phyloP scores from a whole-genome alignment of 768 basidiomycete species.

The Psilocybe azurescens region DNA sequence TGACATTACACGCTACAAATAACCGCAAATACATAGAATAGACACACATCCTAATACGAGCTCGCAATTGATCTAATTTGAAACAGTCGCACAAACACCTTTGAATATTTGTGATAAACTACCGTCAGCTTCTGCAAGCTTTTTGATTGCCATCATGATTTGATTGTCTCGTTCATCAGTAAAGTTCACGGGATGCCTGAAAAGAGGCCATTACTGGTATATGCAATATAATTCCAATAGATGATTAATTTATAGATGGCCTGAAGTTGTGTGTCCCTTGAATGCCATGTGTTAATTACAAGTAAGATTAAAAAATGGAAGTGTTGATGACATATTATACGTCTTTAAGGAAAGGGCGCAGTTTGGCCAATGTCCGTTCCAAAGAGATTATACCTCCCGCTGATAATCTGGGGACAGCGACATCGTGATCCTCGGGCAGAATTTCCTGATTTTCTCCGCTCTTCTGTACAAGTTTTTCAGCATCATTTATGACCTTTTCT shows the following conservation, averaged over 20 bases:
- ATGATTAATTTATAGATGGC: no score
- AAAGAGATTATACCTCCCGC: slow-evolving; percentile 81
- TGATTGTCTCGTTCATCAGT: no score
- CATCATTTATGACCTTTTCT: slow-evolving; percentile 68
- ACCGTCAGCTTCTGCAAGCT: no score
- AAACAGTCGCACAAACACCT: no score
- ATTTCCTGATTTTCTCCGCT: slow-evolving; percentile 49
- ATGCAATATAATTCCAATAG: no score
- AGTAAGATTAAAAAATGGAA: neutral
- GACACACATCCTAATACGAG: neutral
- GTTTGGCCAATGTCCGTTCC: slow-evolving; percentile 72
- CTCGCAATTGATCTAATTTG: no score
- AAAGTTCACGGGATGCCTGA: no score
- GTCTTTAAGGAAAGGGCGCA: slow-evolving; percentile 48
- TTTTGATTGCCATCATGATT: no score
- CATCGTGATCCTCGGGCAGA: slow-evolving; percentile 37
- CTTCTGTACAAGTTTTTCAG: slow-evolving; percentile 68
- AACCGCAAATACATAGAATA: no score
- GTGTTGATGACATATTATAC: neutral
- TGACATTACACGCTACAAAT: neutral
- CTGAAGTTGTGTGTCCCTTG: no score
- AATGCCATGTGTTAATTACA: neutral
- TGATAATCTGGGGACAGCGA: slow-evolving; percentile 77
- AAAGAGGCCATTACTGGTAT: no score
- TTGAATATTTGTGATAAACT: no score